Evolutionary conservation across 2,329 filamentous ascomycete genomes (phyloP).

Genomic region (Xylariomycetidae sp.): DNA sequence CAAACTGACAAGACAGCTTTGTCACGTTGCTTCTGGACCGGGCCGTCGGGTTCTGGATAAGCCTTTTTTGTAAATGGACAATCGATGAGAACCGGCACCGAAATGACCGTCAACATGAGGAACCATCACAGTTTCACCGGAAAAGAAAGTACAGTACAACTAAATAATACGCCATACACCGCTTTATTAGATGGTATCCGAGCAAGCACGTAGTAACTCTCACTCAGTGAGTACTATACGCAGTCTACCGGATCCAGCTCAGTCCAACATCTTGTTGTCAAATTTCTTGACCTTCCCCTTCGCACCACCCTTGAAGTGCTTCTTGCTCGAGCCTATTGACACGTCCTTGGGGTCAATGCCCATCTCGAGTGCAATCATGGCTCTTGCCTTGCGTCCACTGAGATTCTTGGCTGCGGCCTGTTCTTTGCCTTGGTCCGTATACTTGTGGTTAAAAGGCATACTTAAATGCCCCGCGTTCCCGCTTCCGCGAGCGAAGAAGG

Average conservation of each 20-base stretch:
- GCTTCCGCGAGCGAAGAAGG: conserved; percentile 62
- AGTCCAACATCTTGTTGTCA: conserved; percentile 27
- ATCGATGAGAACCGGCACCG: background rate
- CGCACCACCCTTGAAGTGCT: conserved; percentile 83
- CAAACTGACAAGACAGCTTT: background rate
- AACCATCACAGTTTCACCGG: background rate
- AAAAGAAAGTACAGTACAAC: background rate
- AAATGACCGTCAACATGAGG: background rate
- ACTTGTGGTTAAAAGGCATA: conserved; percentile 85
- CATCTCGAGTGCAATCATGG: conserved; percentile 76
- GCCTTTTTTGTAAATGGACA: background rate
- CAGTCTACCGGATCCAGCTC: too few species aligned
- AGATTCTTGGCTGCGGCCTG: conserved; percentile 57
- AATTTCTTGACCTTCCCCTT: conserved; percentile 53
- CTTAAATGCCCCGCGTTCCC: conserved; percentile 60
- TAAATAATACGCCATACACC: background rate
- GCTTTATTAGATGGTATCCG: background rate
- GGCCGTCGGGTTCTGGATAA: background rate
- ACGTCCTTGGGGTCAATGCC: conserved; percentile 79
- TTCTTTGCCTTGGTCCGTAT: conserved; percentile 67
- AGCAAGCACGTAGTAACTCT: too few species aligned
- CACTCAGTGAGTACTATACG: too few species aligned
- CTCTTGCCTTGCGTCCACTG: conserved; percentile 74
- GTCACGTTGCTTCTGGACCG: background rate
- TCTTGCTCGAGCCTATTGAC: conserved; percentile 64